Base-by-base conservation (phyloP, 1,284 basidiomycete genomes). In the Fomitiporia mediterranea region DNA sequence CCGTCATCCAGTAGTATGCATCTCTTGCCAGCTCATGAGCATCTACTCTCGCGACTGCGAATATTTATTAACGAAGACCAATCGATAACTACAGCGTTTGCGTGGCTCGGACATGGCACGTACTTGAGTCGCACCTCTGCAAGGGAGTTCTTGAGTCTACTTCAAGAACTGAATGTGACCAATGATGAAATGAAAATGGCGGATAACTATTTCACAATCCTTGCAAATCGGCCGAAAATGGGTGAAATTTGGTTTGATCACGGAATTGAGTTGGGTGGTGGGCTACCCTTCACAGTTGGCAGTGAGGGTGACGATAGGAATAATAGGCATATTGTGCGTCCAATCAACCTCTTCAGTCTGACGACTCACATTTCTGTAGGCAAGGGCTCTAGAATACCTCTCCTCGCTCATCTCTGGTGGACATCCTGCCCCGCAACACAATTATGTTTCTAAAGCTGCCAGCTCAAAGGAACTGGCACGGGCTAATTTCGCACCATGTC, bases 91-190 rank as follows among this genome's bases (percentile, higher is more conserved):
- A 80, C 83, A 1, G 74, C 78, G 0, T 84, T 84, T 63, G 79
- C 82, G 0, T 87, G 84, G 84, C 69, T 87, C 11, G 84, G 84
- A 5, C 73, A 87, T 64, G 84, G 85, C 23, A 66, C 82, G 4
- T 75, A 86, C 51, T 65, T 86, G 53, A 71, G 63, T 56, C 73
- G 74, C 49, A 70, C 73, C 11, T 66, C 70, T 55, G 76, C 71
- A 6, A 64, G 68, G 9, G 69, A 72, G 13, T 87, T 86, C 63
- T 66, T 86, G 4, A 65, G 67, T 11, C 68, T 84, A 21, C 67
- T 86, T 62, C 63, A 69, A 2, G 30, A 49, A 6, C 66, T 85
- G 38, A 70, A 78, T 38, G 67, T 74, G 34, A 70, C 78, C 0
- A 66, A 72, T 2, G 79, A 80, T 39, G 77, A 84, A 61, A 69